Evolutionary conservation across 163 green algal species (phyloP).

Genomic region (Coccomyxa subellipsoidea): DNA sequence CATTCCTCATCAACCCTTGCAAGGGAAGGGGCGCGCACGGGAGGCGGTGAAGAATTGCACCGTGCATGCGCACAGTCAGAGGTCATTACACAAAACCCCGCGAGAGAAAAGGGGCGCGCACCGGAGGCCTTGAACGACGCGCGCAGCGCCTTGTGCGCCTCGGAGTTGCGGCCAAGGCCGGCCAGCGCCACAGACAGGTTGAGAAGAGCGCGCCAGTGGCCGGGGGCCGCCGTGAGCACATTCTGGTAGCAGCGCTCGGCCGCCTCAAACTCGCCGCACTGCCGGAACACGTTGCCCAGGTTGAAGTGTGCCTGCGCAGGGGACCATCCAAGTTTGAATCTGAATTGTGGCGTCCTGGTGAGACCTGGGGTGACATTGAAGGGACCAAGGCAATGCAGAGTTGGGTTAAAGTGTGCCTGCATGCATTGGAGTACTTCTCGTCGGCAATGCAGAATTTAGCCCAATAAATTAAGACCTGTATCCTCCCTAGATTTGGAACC

Average conservation of each 20-base stretch:
- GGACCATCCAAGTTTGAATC: too few relatives aligned
- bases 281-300: constrained; percentile 45
- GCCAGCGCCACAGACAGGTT: constrained; percentile 45
- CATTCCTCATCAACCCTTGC: too few relatives aligned
- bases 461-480: too few relatives aligned
- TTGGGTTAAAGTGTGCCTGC: too few relatives aligned
- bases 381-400: too few relatives aligned
- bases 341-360: too few relatives aligned
- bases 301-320: constrained; percentile 45
- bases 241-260: constrained; percentile 40
- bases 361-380: too few relatives aligned
- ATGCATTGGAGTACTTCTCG: too few relatives aligned
- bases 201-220: constrained; percentile 48
- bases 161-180: constrained; percentile 19
- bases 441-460: too few relatives aligned
- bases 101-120: background rate
- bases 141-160: constrained; percentile 32
- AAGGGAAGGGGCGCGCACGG: background rate
- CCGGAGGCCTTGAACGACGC: constrained; percentile 27
- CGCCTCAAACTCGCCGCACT: constrained; percentile 28
- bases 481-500: too few relatives aligned
- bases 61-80: too few relatives aligned
- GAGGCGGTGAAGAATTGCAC: background rate
- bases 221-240: constrained; percentile 34
- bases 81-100: too few relatives aligned